phyloP scores from a whole-genome alignment of 495 filamentous ascomycete genomes.

The Daldinia childiae region DNA sequence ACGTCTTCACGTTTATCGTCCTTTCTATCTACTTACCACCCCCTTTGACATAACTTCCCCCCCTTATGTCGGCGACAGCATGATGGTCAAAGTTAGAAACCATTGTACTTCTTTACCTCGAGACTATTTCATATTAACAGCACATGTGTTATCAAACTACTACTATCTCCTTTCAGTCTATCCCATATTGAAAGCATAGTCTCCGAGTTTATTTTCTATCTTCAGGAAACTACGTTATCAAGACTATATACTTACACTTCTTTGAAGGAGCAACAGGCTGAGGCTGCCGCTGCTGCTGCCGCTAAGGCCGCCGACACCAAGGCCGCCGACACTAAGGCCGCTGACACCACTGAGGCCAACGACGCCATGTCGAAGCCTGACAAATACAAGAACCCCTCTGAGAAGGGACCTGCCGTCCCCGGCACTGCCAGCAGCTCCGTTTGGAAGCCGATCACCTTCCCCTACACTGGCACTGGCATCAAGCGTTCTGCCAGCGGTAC shows the following conservation, averaged over 20 bases:
- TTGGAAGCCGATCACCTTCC: constrained; percentile 39
- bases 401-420: constrained; percentile 15
- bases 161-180: neutral
- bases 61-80: neutral
- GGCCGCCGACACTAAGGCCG: too few relatives aligned
- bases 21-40: neutral
- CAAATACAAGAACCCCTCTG: constrained; percentile 19
- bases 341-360: neutral
- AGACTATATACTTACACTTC: neutral
- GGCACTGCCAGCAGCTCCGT: constrained; percentile 1
- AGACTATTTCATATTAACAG: neutral
- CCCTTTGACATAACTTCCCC: neutral
- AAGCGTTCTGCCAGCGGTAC: neutral
- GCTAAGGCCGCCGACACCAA: too few relatives aligned
- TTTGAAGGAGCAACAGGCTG: too few relatives aligned
- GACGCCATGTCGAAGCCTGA: constrained; percentile 22
- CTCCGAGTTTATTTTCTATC: neutral
- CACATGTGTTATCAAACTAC: neutral
- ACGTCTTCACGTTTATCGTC: neutral
- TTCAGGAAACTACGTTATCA: neutral
- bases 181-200: neutral
- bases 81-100: neutral
- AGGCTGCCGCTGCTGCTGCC: too few relatives aligned
- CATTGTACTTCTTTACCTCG: neutral
- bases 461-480: constrained; percentile 38